A percentile compares a stretch with the other conserved stretches of the same genome.
These are phyloP conservation scores for Fusarium annulatum DNA, from an alignment of 2,329 filamentous ascomycete genomes.

Conservation along the genomic window DNA sequence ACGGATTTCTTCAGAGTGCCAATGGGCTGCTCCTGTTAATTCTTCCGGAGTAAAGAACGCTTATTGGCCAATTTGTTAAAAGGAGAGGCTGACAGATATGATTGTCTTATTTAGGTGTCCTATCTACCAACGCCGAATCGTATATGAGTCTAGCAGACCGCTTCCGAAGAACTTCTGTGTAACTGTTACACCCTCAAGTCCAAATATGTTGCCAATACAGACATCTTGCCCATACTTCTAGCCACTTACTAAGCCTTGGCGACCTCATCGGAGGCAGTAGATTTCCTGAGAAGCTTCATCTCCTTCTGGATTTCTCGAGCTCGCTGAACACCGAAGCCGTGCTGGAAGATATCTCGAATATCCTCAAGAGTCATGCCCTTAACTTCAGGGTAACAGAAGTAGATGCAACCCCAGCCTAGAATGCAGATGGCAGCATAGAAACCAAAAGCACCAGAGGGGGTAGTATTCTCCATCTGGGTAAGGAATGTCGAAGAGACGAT, in stretches of 20 bases:
- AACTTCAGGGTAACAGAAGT: conserved; percentile 64
- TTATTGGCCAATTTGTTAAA: too few relatives aligned
- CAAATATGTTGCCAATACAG: neutral
- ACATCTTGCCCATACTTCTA: neutral
- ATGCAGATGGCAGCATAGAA: conserved; percentile 63
- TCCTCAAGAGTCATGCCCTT: conserved; percentile 66
- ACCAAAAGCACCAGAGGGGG: conserved; percentile 61
- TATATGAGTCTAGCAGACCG: neutral
- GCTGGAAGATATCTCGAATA: conserved; percentile 61
- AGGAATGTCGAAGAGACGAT: conserved; percentile 63
- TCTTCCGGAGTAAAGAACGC: neutral
- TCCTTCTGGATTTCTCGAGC: conserved; percentile 54
- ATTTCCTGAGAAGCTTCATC: conserved; percentile 35
- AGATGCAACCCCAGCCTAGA: conserved; percentile 55
- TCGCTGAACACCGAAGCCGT: conserved; percentile 58
- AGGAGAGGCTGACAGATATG: neutral
- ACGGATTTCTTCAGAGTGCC: neutral
- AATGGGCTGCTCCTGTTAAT: neutral
- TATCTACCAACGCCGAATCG: neutral
- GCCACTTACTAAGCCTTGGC: conserved; percentile 17
- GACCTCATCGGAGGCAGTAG: neutral
- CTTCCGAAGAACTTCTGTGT: neutral
- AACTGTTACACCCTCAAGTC: neutral
- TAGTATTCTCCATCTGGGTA: conserved; percentile 59
- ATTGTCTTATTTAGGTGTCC: neutral